A percentile compares a stretch with the other conserved stretches of the same genome.
Evolutionary conservation across 2,329 filamentous ascomycete species (phyloP).

Genomic region (Biscogniauxia marginata): DNA sequence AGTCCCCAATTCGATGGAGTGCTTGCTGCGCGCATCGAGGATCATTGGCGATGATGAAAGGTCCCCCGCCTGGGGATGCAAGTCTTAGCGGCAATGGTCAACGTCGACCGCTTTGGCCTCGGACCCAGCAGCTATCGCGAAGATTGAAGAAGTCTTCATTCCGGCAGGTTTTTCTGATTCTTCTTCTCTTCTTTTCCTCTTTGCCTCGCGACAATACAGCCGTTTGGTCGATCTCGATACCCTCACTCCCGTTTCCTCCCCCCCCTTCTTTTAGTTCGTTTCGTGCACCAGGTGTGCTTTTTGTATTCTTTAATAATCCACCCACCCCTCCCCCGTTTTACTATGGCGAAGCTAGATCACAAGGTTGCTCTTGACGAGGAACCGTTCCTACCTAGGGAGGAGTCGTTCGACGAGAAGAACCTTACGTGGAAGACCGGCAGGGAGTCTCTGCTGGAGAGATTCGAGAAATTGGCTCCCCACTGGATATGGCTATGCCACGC

Average conservation of each 20-base stretch:
- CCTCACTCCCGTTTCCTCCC: constrained; percentile 5
- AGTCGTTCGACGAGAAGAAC: constrained; percentile 22
- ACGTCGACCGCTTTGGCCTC: constrained; percentile 7
- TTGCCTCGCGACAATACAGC: constrained; percentile 7
- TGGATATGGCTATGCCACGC: constrained; percentile 43
- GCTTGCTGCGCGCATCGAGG: constrained; percentile 14
- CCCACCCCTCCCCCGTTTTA: constrained; percentile 16
- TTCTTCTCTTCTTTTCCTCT: constrained; percentile 11
- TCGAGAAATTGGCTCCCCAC: constrained; percentile 27
- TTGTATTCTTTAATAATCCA: constrained; percentile 11
- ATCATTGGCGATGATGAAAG: constrained; percentile 11
- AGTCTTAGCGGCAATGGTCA: constrained; percentile 15
- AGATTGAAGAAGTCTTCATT: constrained; percentile 4
- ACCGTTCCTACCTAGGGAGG: constrained; percentile 30
- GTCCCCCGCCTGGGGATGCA: too few relatives aligned
- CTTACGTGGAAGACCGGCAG: constrained; percentile 18
- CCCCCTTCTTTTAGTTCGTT: constrained; percentile 7
- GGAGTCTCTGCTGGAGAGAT: constrained; percentile 13
- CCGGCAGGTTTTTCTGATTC: not conserved
- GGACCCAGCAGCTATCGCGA: constrained; percentile 5
- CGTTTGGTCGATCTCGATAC: constrained; percentile 1
- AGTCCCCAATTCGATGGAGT: too few relatives aligned
- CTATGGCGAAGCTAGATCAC: constrained; percentile 37
- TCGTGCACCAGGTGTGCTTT: constrained; percentile 32
- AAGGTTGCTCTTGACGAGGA: constrained; percentile 39